A percentile compares a stretch with the other conserved stretches of the same genome.
Evolutionary conservation across 2,329 filamentous ascomycete genomes (phyloP).

Genomic region (Volutella citrinella): DNA sequence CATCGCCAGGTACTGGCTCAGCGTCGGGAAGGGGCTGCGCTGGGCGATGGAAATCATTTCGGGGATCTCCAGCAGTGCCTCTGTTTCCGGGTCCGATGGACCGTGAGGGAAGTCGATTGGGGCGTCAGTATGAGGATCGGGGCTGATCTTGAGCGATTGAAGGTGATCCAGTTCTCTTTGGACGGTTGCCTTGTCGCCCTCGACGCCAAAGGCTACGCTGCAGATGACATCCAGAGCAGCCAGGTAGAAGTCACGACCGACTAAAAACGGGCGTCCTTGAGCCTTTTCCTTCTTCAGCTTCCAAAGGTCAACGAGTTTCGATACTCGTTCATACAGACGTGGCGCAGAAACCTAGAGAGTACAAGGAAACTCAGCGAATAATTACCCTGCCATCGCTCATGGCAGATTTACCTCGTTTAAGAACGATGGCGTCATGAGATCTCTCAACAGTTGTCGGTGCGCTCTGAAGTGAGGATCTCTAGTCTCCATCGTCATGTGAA

Average conservation of each 20-base stretch:
- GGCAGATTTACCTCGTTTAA: constrained; percentile 23
- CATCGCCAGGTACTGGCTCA: constrained; percentile 19
- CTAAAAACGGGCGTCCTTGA: constrained; percentile 29
- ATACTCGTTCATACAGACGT: constrained; percentile 30
- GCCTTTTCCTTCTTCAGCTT: constrained; percentile 27
- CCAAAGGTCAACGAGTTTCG: constrained; percentile 33
- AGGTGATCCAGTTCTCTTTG: constrained; percentile 12
- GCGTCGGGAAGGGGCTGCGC: constrained; percentile 16
- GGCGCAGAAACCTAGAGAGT: constrained; percentile 35
- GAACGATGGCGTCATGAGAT: constrained; percentile 36
- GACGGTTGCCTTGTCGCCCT: constrained; percentile 16
- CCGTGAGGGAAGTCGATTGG: constrained; percentile 14
- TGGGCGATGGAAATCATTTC: constrained; percentile 25
- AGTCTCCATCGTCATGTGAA: constrained; percentile 33
- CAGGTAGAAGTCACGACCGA: constrained; percentile 29
- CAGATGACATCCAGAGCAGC: constrained; percentile 34
- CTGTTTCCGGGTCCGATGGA: constrained; percentile 15
- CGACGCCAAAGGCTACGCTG: constrained; percentile 31
- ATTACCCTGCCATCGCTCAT: neutral
- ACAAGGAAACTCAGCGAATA: constrained; percentile 7
- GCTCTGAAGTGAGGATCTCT: constrained; percentile 29
- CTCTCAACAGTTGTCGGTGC: constrained; percentile 32
- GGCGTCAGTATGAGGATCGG: neutral
- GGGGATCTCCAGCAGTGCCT: constrained; percentile 20
- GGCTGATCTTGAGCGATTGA: constrained; percentile 1